Conservation (phyloP, 192 early-diverging fungal species). For the Mortierella antarctica region DNA sequence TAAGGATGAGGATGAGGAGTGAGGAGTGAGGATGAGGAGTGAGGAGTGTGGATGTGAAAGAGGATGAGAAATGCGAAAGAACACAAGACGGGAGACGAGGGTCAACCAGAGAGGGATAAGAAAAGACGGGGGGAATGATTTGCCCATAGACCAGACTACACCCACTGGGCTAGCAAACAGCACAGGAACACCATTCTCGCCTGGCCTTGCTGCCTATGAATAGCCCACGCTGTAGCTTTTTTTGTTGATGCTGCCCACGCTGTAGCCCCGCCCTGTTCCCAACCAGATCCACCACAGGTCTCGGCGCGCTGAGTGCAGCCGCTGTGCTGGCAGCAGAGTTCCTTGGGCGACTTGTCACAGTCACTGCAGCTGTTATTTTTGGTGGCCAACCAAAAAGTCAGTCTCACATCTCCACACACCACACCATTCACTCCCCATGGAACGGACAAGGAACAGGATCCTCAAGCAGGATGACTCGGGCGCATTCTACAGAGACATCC, state of each 20-base stretch:
- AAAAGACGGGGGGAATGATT: background rate
- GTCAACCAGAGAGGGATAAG: background rate
- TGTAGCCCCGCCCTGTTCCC: no score
- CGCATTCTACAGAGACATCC: constrained; percentile 38
- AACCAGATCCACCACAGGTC: no score
- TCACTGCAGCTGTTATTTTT: no score
- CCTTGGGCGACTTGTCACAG: no score
- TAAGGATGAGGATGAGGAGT: background rate
- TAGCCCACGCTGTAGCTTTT: no score
- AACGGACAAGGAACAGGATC: background rate
- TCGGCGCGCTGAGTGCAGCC: no score
- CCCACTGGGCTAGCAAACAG: no score
- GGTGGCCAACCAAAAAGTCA: background rate
- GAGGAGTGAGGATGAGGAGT: background rate
- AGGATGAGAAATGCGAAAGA: background rate
- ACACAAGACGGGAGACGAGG: background rate
- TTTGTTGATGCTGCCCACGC: no score
- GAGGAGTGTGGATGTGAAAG: background rate
- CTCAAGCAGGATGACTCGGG: constrained; percentile 26
- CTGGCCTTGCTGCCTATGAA: no score
- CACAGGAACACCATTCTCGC: no score
- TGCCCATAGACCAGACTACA: background rate
- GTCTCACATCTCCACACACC: background rate
- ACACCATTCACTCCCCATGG: background rate
- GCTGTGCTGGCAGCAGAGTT: no score